phyloP scores from a whole-genome alignment of 2,329 filamentous ascomycete genomes.

The Epichloe uncinata region DNA sequence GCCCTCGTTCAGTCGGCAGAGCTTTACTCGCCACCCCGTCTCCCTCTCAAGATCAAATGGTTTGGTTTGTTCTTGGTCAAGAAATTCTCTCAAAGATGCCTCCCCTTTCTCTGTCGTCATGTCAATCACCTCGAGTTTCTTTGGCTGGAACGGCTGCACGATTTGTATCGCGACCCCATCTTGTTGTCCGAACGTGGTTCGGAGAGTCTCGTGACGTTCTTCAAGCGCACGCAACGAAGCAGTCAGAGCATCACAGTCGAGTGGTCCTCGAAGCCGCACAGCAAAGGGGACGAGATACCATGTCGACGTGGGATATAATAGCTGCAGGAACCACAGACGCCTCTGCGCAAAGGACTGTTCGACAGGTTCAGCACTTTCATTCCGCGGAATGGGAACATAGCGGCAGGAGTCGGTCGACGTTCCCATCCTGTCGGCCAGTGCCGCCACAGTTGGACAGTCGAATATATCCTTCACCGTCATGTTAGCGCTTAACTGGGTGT shows the following conservation, averaged over 20 bases:
- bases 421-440: background rate
- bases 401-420: background rate
- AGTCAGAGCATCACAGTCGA: background rate
- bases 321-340: background rate
- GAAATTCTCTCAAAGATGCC: background rate
- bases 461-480: background rate
- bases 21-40: background rate
- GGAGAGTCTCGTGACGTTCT: background rate
- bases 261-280: background rate
- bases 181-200: background rate
- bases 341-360: background rate
- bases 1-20: background rate
- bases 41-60: background rate
- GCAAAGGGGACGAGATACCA: background rate
- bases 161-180: background rate
- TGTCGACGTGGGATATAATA: background rate
- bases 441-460: background rate
- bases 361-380: no score
- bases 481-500: background rate
- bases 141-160: background rate
- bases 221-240: background rate
- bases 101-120: background rate
- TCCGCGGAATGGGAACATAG: background rate
- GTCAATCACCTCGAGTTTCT: background rate
- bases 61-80: background rate